Percentiles rank a stretch among this genome's conserved stretches.
Conservation (phyloP, 2,329 filamentous ascomycete species). For the Neonectria punicea region DNA sequence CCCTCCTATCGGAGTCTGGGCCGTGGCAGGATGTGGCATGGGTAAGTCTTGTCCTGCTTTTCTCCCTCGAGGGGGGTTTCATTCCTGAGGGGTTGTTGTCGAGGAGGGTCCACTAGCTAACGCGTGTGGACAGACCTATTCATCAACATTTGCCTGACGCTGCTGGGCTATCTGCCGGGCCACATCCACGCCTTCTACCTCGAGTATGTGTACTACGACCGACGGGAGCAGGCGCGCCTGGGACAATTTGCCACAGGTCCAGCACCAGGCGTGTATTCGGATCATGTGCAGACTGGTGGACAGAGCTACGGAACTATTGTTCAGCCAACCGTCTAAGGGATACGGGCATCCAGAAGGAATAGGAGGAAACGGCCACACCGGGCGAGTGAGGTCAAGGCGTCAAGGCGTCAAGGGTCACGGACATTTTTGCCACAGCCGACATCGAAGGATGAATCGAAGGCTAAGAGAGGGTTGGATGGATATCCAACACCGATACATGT, state of each 20-base stretch:
- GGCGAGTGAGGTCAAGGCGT: not conserved
- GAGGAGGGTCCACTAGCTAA: conserved; percentile 23
- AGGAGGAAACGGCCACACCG: not conserved
- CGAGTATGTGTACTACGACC: conserved; percentile 85
- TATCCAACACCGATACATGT: not conserved
- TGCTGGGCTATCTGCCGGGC: conserved; percentile 79
- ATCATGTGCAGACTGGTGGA: conserved; percentile 78
- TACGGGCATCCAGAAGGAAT: not conserved
- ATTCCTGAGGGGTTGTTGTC: conserved; percentile 8
- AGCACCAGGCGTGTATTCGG: conserved; percentile 77
- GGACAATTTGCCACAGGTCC: conserved; percentile 64
- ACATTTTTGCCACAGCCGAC: not conserved
- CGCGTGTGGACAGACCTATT: conserved; percentile 61
- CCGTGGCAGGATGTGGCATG: conserved; percentile 72
- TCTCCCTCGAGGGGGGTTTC: not conserved
- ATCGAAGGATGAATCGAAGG: conserved; percentile 6
- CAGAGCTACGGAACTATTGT: conserved; percentile 68
- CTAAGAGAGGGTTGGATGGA: not conserved
- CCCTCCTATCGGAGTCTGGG: conserved; percentile 72
- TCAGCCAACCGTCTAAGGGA: conserved; percentile 40
- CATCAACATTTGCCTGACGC: conserved; percentile 74
- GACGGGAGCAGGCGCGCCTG: conserved; percentile 69
- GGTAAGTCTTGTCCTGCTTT: conserved; percentile 47
- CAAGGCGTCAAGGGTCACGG: not conserved
- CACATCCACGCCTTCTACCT: conserved; percentile 85